Conservation (phyloP, 495 filamentous ascomycete species). For the Chlorociboria aeruginascens region DNA sequence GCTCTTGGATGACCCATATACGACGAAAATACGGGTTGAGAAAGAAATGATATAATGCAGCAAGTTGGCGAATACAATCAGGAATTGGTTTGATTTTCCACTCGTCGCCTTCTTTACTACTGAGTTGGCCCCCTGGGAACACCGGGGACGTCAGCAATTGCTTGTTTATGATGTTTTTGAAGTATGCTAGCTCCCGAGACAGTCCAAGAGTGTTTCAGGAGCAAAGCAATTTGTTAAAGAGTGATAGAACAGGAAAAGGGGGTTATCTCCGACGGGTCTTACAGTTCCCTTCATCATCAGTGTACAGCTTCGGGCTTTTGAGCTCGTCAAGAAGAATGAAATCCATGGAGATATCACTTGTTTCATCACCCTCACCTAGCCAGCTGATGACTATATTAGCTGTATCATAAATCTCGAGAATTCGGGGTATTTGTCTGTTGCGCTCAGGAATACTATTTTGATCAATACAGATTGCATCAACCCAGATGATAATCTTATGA, state of each 20-base stretch:
- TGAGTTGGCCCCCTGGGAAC: too few relatives aligned
- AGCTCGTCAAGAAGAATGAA: not conserved
- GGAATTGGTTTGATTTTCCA: not conserved
- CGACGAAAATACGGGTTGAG: not conserved
- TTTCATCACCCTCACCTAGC: constrained; percentile 15
- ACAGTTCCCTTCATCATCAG: not conserved
- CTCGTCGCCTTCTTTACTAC: too few relatives aligned
- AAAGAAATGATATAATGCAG: constrained; percentile 1
- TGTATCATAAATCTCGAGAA: constrained; percentile 21
- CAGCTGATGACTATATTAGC: constrained; percentile 17
- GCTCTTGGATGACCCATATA: constrained; percentile 5
- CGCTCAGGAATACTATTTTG: constrained; percentile 20
- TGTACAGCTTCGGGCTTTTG: not conserved
- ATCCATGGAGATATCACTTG: not conserved
- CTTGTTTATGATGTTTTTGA: too few relatives aligned
- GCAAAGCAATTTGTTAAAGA: too few relatives aligned
- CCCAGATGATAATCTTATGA: constrained; percentile 13
- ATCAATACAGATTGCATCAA: constrained; percentile 25
- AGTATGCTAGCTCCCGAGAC: too few relatives aligned
- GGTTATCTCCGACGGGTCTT: too few relatives aligned
- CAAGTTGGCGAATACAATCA: not conserved
- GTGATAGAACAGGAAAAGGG: too few relatives aligned
- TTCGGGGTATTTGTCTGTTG: constrained; percentile 19
- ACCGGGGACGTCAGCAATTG: too few relatives aligned
- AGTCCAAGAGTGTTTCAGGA: too few relatives aligned